Percentiles rank a stretch among this genome's conserved stretches.
These are phyloP conservation scores for Aegilops longissima DNA, from an alignment of 176 grass and related monocot species.

Conservation along the genomic window DNA sequence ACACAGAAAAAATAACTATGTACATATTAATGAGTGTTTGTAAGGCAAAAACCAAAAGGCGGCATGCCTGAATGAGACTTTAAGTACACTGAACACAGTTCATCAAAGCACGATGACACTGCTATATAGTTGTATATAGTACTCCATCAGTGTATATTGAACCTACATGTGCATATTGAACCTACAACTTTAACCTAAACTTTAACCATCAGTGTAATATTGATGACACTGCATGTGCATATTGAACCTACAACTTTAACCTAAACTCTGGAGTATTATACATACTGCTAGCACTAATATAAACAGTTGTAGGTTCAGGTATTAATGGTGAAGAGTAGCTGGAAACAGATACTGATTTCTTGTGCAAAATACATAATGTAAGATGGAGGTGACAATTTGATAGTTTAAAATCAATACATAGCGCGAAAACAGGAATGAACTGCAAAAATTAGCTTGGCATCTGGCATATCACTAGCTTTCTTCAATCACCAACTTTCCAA, in stretches of 20 bases:
- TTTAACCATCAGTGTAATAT: too few species aligned
- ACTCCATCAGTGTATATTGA: too few species aligned
- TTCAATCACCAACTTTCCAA: background rate
- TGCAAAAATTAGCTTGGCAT: background rate
- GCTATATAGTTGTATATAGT: background rate
- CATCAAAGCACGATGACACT: background rate
- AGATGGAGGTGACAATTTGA: background rate
- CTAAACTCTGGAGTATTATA: too few species aligned
- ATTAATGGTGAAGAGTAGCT: background rate
- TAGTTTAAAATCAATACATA: background rate
- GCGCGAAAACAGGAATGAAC: background rate
- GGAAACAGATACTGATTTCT: background rate
- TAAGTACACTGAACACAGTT: background rate
- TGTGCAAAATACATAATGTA: background rate
- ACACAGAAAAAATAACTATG: background rate
- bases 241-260: too few species aligned
- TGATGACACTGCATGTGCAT: too few species aligned
- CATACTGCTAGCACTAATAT: background rate
- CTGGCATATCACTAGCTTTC: background rate
- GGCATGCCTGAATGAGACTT: background rate
- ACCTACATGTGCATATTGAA: too few species aligned
- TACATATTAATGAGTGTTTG: background rate
- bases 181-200: too few species aligned
- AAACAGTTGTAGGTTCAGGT: background rate
- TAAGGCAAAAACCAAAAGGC: background rate